Percentiles rank a stretch among this genome's conserved stretches.
Conservation (phyloP, 306 rosid species). For the Pterocarpus macrocarpus region DNA sequence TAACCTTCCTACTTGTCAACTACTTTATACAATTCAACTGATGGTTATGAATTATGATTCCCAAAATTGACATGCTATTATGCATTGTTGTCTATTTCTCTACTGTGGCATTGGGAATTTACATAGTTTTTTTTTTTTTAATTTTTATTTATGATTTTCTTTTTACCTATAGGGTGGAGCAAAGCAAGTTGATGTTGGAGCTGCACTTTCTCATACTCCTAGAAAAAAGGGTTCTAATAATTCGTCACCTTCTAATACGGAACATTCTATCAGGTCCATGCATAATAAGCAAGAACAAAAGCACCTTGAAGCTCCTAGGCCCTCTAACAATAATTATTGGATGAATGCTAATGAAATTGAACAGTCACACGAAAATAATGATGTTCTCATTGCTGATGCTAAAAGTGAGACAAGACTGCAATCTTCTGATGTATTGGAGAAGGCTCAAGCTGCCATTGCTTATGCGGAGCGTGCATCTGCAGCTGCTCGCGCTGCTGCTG, state of each 20-base stretch:
- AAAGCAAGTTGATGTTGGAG: constrained; percentile 60
- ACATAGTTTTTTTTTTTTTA: constrained; percentile 25
- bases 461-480: constrained; percentile 90
- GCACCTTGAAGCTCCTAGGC: constrained; percentile 54
- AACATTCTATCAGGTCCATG: constrained; percentile 45
- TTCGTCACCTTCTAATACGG: constrained; percentile 47
- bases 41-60: background rate
- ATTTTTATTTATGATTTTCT: constrained; percentile 35
- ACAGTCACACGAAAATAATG: constrained; percentile 54
- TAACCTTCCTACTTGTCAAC: background rate
- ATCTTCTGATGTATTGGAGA: constrained; percentile 71
- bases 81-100: constrained; percentile 25
- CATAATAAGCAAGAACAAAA: constrained; percentile 55
- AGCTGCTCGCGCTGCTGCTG: constrained; percentile 86
- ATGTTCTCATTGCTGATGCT: constrained; percentile 42
- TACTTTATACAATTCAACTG: constrained; percentile 10
- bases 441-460: constrained; percentile 90
- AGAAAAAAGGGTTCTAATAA: constrained; percentile 52
- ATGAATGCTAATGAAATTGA: constrained; percentile 62
- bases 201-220: constrained; percentile 54
- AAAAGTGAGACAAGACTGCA: constrained; percentile 59
- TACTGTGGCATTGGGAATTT: background rate
- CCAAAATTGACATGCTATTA: background rate
- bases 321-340: constrained; percentile 47
- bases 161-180: constrained; percentile 72